phyloP scores from a whole-genome alignment of 2,329 filamentous ascomycete genomes.

The Epichloe typhina region DNA sequence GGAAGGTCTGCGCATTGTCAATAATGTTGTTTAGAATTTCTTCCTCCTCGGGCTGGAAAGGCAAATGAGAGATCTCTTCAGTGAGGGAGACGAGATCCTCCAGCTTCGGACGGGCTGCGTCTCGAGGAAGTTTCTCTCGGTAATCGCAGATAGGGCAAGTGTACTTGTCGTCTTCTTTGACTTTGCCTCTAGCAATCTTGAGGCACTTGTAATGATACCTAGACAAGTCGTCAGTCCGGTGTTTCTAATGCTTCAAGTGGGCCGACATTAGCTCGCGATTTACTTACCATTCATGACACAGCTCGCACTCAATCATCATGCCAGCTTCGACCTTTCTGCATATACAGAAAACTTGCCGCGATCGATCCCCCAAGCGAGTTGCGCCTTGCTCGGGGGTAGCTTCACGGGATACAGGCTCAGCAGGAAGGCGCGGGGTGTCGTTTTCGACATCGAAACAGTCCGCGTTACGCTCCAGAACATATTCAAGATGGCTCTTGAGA shows the following conservation, averaged over 20 bases:
- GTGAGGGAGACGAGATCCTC: conserved; percentile 79
- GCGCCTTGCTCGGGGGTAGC: conserved; percentile 43
- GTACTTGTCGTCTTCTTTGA: conserved; percentile 97
- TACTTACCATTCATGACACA: conserved; percentile 90
- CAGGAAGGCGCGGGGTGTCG: conserved; percentile 78
- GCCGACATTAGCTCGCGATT: conserved; percentile 5
- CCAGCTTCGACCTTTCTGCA: conserved; percentile 86
- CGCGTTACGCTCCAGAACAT: conserved; percentile 77
- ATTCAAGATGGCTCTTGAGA: conserved; percentile 84
- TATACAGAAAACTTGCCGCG: conserved; percentile 86
- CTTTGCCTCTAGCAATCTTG: conserved; percentile 93
- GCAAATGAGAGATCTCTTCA: conserved; percentile 65
- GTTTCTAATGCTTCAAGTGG: not conserved
- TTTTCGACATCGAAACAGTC: conserved; percentile 79
- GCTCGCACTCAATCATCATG: conserved; percentile 99
- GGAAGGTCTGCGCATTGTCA: conserved; percentile 70
- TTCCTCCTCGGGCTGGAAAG: conserved; percentile 94
- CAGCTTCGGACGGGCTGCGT: conserved; percentile 87
- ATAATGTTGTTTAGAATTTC: conserved; percentile 76
- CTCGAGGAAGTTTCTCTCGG: conserved; percentile 90
- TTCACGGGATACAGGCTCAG: conserved; percentile 82
- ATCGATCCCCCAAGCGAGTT: conserved; percentile 47
- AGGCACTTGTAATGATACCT: conserved; percentile 97
- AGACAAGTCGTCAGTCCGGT: not conserved
- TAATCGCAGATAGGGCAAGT: conserved; percentile 97